Percentiles rank a stretch among this genome's conserved stretches.
Evolutionary conservation across 2,329 filamentous ascomycete genomes (phyloP).

Genomic region (Trichoderma afroharzianum): DNA sequence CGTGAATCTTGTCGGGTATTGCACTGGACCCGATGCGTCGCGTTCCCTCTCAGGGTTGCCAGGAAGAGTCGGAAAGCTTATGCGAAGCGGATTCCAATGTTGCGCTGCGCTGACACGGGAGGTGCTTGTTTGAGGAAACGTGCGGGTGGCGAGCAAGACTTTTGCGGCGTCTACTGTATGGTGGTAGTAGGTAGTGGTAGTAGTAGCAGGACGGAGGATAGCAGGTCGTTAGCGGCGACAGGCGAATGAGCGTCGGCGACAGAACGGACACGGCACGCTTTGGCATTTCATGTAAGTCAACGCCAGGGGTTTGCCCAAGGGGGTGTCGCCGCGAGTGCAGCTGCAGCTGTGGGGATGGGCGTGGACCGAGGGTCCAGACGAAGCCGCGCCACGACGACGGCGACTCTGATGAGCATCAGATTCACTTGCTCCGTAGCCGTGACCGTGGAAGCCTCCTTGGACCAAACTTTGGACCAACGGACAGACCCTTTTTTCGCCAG

Average conservation of each 20-base stretch:
- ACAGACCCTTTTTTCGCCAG: not conserved
- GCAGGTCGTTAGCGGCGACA: not conserved
- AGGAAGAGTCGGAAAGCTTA: slow-evolving; percentile 16
- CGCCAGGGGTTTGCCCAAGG: slow-evolving; percentile 13
- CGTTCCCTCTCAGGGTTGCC: not conserved
- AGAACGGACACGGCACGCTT: slow-evolving; percentile 1
- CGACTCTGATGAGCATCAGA: slow-evolving; percentile 3
- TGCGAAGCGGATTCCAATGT: slow-evolving; percentile 11
- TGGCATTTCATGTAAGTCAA: slow-evolving; percentile 14
- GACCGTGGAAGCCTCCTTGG: not conserved
- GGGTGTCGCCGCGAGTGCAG: slow-evolving; percentile 3
- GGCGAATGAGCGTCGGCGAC: slow-evolving; percentile 13
- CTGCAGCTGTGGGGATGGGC: slow-evolving; percentile 14
- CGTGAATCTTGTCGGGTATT: slow-evolving; percentile 9
- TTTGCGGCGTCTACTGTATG: not conserved
- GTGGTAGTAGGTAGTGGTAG: not conserved
- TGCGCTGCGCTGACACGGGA: slow-evolving; percentile 12
- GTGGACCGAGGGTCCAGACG: slow-evolving; percentile 4
- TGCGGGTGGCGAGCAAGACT: slow-evolving; percentile 14
- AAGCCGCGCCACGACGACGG: slow-evolving; percentile 4
- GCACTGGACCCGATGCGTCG: slow-evolving; percentile 2
- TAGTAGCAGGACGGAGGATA: not conserved
- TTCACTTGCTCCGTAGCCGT: not conserved
- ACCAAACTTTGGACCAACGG: not conserved
- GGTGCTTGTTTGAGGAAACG: slow-evolving; percentile 17